A percentile compares a stretch with the other conserved stretches of the same genome.
These are phyloP conservation scores for Alternaria infectoria DNA, from an alignment of 2,329 filamentous ascomycete genomes.

Conservation along the genomic window DNA sequence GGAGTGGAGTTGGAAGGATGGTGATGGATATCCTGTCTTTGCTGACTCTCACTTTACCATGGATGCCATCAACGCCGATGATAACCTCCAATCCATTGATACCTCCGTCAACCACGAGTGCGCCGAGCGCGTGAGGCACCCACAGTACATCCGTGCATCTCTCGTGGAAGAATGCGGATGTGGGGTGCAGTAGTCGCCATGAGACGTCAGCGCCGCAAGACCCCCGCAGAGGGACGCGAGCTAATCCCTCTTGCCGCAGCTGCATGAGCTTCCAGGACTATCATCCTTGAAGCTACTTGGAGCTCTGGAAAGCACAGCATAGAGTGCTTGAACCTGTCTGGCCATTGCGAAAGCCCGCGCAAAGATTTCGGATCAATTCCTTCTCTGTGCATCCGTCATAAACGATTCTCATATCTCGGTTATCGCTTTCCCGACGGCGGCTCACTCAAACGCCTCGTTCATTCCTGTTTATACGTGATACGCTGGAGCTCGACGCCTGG, in stretches of 20 bases:
- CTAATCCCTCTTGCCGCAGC: conserved; percentile 17
- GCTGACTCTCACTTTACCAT: background rate
- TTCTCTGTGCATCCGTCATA: background rate
- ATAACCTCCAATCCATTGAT: background rate
- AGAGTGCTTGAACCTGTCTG: background rate
- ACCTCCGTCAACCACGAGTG: background rate
- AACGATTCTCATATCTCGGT: background rate
- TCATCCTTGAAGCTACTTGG: conserved; percentile 11
- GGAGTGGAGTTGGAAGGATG: background rate
- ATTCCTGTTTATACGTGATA: conserved; percentile 3
- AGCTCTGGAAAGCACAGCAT: conserved; percentile 18
- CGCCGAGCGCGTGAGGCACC: background rate
- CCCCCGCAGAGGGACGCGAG: conserved; percentile 20
- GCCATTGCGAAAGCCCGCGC: background rate
- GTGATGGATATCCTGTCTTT: background rate
- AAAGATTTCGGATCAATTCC: background rate
- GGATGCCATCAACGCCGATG: background rate
- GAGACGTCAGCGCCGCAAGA: conserved; percentile 25
- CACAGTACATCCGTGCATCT: background rate
- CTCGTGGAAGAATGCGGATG: conserved; percentile 36
- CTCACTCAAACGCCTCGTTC: background rate
- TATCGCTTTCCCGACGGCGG: background rate
- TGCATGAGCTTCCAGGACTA: conserved; percentile 5
- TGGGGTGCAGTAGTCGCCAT: conserved; percentile 40
- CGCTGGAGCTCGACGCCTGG: conserved; percentile 10